A percentile compares a stretch with the other conserved stretches of the same genome.
These are phyloP conservation scores for Spizellomyces punctatus DNA, from an alignment of 192 early-diverging fungal species.

Conservation along the genomic window DNA sequence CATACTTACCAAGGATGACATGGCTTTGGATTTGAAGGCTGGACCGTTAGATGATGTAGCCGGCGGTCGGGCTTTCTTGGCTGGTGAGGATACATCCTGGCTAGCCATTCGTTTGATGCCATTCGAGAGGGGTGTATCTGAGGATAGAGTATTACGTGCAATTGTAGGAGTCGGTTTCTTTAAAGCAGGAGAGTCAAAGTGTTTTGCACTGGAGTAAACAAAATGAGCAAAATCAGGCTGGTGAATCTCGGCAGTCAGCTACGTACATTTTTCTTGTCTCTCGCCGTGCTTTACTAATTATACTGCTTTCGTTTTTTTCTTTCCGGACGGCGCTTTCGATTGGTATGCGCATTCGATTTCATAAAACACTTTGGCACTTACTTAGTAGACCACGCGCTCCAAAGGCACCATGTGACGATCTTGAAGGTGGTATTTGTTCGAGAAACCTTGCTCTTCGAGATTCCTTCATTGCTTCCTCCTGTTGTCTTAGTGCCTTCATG, in stretches of 20 bases:
- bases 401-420: not conserved
- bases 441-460: not conserved
- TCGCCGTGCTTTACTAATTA: not conserved
- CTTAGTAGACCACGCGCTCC: not conserved
- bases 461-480: not conserved
- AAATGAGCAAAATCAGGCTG: not conserved
- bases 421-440: not conserved
- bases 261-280: not conserved
- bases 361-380: not conserved
- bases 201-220: not conserved
- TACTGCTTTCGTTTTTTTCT: constrained; percentile 1
- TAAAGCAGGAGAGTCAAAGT: not conserved
- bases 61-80: not conserved
- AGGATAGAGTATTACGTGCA: not conserved
- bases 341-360: not conserved
- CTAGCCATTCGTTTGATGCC: not conserved
- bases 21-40: not conserved
- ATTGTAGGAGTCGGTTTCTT: not conserved
- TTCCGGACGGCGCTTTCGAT: not conserved
- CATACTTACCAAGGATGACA: not conserved
- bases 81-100: not conserved
- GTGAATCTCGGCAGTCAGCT: not conserved
- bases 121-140: not conserved
- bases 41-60: not conserved
- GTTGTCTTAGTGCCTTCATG: not conserved